Percentiles rank a stretch among this genome's conserved stretches.
Conservation (phyloP, 192 early-diverging fungal species). For the Endogone sp. region DNA sequence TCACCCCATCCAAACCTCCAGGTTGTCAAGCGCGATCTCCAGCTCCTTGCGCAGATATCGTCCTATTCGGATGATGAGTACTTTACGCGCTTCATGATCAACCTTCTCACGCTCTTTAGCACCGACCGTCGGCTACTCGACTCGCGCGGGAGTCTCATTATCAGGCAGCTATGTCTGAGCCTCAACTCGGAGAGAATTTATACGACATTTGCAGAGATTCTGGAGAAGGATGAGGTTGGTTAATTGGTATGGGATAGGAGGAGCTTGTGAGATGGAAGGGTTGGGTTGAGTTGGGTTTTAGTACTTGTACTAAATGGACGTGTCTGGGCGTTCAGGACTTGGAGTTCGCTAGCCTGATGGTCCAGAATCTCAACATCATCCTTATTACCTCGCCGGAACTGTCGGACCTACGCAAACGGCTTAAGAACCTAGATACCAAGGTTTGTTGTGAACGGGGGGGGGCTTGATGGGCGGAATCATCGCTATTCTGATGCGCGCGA, state of each 20-base stretch:
- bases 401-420: conserved; percentile 67
- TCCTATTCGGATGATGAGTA: conserved; percentile 82
- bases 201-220: conserved; percentile 77
- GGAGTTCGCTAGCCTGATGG: conserved; percentile 96
- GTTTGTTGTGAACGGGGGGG: conserved; percentile 19
- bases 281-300: no score
- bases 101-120: conserved; percentile 85
- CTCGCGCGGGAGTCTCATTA: conserved; percentile 84
- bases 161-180: conserved; percentile 88
- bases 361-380: conserved; percentile 96
- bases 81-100: conserved; percentile 85
- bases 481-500: background rate
- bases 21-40: conserved; percentile 88
- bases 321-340: conserved; percentile 57
- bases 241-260: background rate
- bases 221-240: conserved; percentile 75
- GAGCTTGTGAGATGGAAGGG: no score
- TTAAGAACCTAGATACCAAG: conserved; percentile 74
- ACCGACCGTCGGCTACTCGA: conserved; percentile 87
- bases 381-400: conserved; percentile 94
- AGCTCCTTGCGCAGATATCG: conserved; percentile 94
- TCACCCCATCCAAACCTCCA: conserved; percentile 35
- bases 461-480: no score
- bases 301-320: no score
- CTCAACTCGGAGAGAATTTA: conserved; percentile 92